Base-by-base conservation (phyloP, 306 rosid species). In the Acacia crassicarpa region DNA sequence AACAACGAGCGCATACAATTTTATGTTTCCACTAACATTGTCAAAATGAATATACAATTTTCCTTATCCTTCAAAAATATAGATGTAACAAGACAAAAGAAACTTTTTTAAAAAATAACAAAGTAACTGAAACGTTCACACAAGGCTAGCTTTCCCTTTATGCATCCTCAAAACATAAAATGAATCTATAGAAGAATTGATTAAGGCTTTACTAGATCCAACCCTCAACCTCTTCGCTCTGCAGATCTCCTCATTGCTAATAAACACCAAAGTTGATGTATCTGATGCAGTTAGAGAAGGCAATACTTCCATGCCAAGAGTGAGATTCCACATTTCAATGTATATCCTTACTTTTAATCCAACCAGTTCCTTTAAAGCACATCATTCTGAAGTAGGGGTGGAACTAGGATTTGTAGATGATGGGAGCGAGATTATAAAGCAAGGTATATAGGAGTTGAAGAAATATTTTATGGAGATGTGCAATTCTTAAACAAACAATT, bases 11-110 rank as follows among this genome's bases (percentile, higher is more conserved):
- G 33, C 8, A 23, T 61, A 79, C 83, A 81, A 82, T n/a, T 54
- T 23, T 20, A 15, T 44, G 65, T 70, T 81, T 77, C 76, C 20
- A 48, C 75, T 77, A 69, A 74, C 40, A 77, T 81, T 83, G 83
- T 80, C 79, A 90, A 83, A 83, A 79, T 68, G 88, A 85, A 88
- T 80, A 82, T 83, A 88, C 88, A 84, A 72, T 54, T 81, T 83
- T 51, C 59, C 76, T 67, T 77, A 25, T 84, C 84, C 85, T 80
- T 80, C 80, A 77, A 74, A 84, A 63, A 41, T 68, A 72, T 51
- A 45, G 51, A 10, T 6, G 85, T 71, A 84, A 89, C 78, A 46
- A 65, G 83, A 86, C 78, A 69, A 65, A 20, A 67, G 58, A 84
- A 78, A 78, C 45, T 78, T 82, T 1, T 83, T 78, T 70, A 61